phyloP scores from a whole-genome alignment of 345 rosid genomes.

The Salix exigua region DNA sequence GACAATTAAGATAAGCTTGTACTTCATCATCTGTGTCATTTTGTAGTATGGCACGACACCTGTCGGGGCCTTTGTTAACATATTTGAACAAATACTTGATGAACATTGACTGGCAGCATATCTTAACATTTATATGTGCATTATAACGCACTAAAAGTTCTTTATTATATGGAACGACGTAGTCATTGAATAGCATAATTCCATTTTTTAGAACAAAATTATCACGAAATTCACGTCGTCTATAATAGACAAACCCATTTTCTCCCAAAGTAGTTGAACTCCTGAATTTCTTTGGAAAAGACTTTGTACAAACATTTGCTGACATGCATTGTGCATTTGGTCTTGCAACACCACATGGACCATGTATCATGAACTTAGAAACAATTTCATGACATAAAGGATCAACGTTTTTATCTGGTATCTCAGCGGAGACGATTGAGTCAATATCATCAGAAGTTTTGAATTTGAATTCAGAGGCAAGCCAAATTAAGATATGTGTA shows the following conservation, averaged over 20 bases:
- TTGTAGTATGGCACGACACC: no score
- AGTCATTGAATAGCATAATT: not conserved
- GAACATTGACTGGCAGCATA: not conserved
- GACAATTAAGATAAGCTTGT: not conserved
- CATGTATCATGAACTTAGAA: not conserved
- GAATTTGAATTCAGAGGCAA: not conserved
- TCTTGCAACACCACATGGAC: not conserved
- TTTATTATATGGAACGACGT: not conserved
- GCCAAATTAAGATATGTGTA: not conserved
- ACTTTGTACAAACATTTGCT: not conserved
- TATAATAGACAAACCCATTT: not conserved
- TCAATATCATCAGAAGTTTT: not conserved
- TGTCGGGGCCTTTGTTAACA: not conserved
- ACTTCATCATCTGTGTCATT: not conserved
- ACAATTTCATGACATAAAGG: not conserved
- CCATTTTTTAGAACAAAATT: not conserved
- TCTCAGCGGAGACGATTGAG: not conserved
- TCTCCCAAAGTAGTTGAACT: not conserved
- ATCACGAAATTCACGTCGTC: not conserved
- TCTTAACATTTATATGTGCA: not conserved
- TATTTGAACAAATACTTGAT: not conserved
- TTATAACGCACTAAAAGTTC: not conserved
- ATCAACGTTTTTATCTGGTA: not conserved
- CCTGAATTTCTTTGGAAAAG: not conserved
- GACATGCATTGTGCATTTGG: not conserved